A percentile compares a stretch with the other conserved stretches of the same genome.
Conservation (phyloP, 208 protist genomes). For the Blastocrithidia nonstop region DNA sequence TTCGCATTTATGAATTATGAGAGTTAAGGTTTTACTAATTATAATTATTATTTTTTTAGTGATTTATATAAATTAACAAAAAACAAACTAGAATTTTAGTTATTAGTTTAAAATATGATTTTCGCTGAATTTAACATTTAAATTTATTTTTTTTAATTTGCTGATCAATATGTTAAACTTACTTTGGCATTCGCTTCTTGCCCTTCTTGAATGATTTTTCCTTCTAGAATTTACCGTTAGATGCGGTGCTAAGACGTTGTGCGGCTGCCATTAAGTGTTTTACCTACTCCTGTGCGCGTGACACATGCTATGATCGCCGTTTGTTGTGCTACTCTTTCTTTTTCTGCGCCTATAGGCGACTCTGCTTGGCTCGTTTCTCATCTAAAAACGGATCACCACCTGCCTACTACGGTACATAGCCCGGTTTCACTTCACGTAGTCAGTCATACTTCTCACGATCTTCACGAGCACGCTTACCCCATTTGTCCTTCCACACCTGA, state of each 20-base stretch:
- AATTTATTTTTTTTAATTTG: too few species aligned
- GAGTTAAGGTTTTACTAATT: neutral
- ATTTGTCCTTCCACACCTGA: conserved; percentile 86
- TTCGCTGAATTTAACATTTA: neutral
- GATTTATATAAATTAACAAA: neutral
- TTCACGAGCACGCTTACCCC: conserved; percentile 84
- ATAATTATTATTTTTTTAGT: neutral
- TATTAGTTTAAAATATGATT: neutral
- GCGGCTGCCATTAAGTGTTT: conserved; percentile 57
- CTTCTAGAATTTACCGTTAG: conserved; percentile 87
- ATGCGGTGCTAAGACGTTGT: conserved; percentile 66
- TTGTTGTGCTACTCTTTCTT: conserved; percentile 88
- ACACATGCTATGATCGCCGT: conserved; percentile 58
- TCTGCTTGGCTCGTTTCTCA: conserved; percentile 68
- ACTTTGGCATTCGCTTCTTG: conserved; percentile 23
- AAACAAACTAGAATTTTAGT: too few species aligned
- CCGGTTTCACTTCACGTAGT: conserved; percentile 80
- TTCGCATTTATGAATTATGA: too few species aligned
- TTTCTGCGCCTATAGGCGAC: conserved; percentile 69
- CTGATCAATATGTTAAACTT: conserved; percentile 1
- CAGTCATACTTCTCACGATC: conserved; percentile 83
- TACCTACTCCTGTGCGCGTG: conserved; percentile 59
- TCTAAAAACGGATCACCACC: conserved; percentile 88
- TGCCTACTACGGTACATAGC: conserved; percentile 72
- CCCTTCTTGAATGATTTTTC: conserved; percentile 44